phyloP scores from a whole-genome alignment of 106 monocot genomes.

The Dioscorea dumetorum region DNA sequence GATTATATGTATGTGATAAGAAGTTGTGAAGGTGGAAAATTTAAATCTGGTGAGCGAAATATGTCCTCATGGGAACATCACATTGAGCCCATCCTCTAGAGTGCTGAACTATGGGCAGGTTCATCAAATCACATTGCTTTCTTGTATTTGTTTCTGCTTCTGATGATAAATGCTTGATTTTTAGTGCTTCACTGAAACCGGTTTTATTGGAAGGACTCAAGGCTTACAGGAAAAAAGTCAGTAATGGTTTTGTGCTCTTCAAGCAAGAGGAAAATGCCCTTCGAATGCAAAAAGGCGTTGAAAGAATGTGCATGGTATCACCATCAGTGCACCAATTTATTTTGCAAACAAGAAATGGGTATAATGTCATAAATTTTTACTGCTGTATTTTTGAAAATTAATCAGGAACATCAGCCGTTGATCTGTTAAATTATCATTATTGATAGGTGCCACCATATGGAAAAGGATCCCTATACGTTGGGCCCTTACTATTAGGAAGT shows the following conservation, averaged over 20 bases:
- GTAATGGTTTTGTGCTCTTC: conserved; percentile 37
- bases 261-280: conserved; percentile 45
- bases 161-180: no score
- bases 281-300: conserved; percentile 42
- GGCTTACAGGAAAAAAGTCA: conserved; percentile 42
- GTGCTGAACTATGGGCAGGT: conserved; percentile 65
- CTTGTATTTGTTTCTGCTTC: no score
- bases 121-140: background rate
- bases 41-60: conserved; percentile 27
- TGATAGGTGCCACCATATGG: conserved; percentile 50
- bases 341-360: conserved; percentile 61
- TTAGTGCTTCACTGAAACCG: conserved; percentile 6
- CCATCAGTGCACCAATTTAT: conserved; percentile 54
- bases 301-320: conserved; percentile 55
- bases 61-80: conserved; percentile 42
- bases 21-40: conserved; percentile 26
- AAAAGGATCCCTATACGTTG: conserved; percentile 51
- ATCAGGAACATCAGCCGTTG: background rate
- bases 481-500: conserved; percentile 52
- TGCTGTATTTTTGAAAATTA: background rate
- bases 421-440: background rate
- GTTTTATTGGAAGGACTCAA: conserved; percentile 60
- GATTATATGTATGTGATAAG: conserved; percentile 68
- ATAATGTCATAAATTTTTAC: background rate
- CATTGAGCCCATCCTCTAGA: conserved; percentile 52